phyloP scores from a whole-genome alignment of 495 filamentous ascomycete species.

The Penicillium paxilli region DNA sequence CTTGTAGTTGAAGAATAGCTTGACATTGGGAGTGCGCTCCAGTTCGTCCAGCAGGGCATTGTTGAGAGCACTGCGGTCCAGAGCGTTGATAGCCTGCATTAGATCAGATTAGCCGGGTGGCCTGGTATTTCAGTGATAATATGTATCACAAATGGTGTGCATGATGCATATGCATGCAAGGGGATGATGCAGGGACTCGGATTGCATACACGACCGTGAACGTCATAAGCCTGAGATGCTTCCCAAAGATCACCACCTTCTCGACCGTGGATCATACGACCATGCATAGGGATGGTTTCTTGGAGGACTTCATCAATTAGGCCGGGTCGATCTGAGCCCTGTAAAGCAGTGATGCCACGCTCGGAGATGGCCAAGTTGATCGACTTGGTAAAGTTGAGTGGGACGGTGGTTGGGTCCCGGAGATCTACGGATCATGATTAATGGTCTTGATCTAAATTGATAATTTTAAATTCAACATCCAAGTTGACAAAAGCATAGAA shows the following conservation, averaged over 20 bases:
- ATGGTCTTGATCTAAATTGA: background rate
- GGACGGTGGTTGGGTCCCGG: conserved; percentile 76
- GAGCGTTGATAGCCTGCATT: conserved; percentile 57
- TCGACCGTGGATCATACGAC: conserved; percentile 93
- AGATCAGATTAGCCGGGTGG: background rate
- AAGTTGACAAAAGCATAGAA: background rate
- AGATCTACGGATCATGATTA: conserved; percentile 63
- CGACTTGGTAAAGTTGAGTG: conserved; percentile 94
- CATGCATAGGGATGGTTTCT: conserved; percentile 87
- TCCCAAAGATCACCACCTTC: conserved; percentile 68
- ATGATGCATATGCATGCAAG: background rate
- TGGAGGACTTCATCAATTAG: conserved; percentile 72
- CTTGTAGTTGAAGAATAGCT: conserved; percentile 87
- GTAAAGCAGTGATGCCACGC: conserved; percentile 87
- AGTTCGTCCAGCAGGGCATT: conserved; percentile 83
- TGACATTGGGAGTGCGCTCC: conserved; percentile 80
- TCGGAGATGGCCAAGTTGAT: conserved; percentile 96
- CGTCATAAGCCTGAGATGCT: conserved; percentile 83
- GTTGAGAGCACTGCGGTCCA: conserved; percentile 82
- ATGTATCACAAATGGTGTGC: conserved; percentile 1
- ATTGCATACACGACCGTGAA: conserved; percentile 71
- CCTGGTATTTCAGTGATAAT: too few relatives aligned
- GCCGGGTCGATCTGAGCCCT: conserved; percentile 57
- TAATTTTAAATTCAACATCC: background rate
- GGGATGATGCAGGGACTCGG: conserved; percentile 9